These are phyloP conservation scores for Kurtzmaniella quercitrusa DNA, from an alignment of 1,139 yeast genomes.

Conservation along the genomic window DNA sequence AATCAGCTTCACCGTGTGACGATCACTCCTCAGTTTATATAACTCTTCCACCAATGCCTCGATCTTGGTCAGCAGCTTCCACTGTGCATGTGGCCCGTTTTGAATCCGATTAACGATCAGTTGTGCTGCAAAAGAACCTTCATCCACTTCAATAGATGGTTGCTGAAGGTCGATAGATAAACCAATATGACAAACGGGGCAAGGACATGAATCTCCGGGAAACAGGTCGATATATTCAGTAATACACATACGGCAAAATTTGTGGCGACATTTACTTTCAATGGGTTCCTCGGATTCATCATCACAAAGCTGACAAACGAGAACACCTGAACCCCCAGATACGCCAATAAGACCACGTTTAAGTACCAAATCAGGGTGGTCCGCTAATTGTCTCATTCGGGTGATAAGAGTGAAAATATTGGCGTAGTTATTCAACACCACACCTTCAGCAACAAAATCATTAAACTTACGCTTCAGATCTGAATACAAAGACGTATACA, in stretches of 20 bases:
- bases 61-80: conserved; percentile 93
- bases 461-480: conserved; percentile 85
- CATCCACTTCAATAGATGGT: conserved; percentile 78
- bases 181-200: conserved; percentile 96
- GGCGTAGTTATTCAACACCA: conserved; percentile 91
- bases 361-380: conserved; percentile 93
- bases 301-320: conserved; percentile 89
- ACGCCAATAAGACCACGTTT: conserved; percentile 52
- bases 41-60: conserved; percentile 94
- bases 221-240: conserved; percentile 85
- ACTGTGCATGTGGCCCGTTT: conserved; percentile 63
- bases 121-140: conserved; percentile 60
- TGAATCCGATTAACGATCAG: conserved; percentile 88
- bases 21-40: conserved; percentile 78
- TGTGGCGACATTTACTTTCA: conserved; percentile 89
- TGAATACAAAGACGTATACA: conserved; percentile 81
- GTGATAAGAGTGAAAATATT: conserved; percentile 94
- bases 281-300: conserved; percentile 98
- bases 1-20: conserved; percentile 87
- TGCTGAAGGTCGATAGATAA: conserved; percentile 86
- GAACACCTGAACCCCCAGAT: conserved; percentile 48
- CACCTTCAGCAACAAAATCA: conserved; percentile 90
- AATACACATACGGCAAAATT: conserved; percentile 88
- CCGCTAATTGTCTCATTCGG: conserved; percentile 95
- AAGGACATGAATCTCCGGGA: conserved; percentile 66